Conservation (phyloP, 1,284 basidiomycete species). For the Ceratorhiza oryzae-sativae region DNA sequence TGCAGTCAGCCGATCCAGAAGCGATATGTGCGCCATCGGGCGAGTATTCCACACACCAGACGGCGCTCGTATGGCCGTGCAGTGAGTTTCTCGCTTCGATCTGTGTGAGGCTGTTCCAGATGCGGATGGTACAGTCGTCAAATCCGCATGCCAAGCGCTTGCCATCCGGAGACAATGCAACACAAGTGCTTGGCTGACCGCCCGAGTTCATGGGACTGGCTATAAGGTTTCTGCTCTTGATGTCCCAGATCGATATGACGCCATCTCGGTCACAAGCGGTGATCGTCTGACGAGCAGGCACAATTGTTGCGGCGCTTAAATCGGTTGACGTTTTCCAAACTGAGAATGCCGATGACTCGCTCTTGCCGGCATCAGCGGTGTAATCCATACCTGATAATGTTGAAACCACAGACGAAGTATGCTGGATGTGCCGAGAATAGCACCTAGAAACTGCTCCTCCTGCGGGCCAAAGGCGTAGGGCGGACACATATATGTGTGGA, state of each 20-base stretch:
- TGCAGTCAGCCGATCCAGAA: background rate
- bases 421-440: too few species aligned
- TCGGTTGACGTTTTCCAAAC: background rate
- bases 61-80: constrained; percentile 7
- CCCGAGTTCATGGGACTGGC: background rate
- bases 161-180: constrained; percentile 14
- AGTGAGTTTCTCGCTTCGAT: background rate
- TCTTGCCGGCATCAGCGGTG: background rate
- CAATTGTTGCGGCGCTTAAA: constrained; percentile 13
- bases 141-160: constrained; percentile 13
- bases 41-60: constrained; percentile 20
- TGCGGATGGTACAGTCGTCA: constrained; percentile 13
- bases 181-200: background rate
- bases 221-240: background rate
- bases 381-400: too few species aligned
- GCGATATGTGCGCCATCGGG: constrained; percentile 18
- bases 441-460: too few species aligned
- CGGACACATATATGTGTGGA: background rate
- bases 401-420: too few species aligned
- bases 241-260: constrained; percentile 27
- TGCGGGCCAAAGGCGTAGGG: background rate
- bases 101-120: constrained; percentile 10
- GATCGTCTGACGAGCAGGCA: constrained; percentile 27
- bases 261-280: constrained; percentile 25
- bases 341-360: background rate